phyloP scores from a whole-genome alignment of 164 flowering plant genomes.

The Macadamia tetraphylla region DNA sequence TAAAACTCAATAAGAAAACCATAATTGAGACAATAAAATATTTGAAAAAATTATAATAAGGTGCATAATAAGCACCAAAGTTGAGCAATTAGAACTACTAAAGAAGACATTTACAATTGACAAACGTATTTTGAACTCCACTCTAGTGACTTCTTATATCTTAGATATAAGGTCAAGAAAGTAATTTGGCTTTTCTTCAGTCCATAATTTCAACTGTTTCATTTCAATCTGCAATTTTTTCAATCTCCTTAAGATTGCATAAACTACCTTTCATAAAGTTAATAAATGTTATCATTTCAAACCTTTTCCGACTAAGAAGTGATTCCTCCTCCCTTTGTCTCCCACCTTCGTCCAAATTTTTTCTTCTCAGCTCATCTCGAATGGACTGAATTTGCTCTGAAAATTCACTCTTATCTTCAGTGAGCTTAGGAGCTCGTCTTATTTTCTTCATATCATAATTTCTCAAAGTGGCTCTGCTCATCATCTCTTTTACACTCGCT shows the following conservation, averaged over 20 bases:
- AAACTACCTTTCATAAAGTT: background rate
- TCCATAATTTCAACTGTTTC: no score
- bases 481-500: constrained; percentile 27
- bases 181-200: background rate
- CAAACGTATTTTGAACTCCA: no score
- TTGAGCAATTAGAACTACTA: no score
- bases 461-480: constrained; percentile 66
- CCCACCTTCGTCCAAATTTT: constrained; percentile 25
- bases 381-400: constrained; percentile 46
- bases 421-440: constrained; percentile 33
- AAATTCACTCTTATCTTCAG: constrained; percentile 42
- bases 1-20: background rate
- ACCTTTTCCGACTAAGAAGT: constrained; percentile 65
- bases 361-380: constrained; percentile 47
- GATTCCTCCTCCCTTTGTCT: constrained; percentile 27
- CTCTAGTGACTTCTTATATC: no score
- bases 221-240: no score
- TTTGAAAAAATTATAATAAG: no score
- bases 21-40: no score
- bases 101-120: no score
- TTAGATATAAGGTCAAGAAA: background rate
- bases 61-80: no score
- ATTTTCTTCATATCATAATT: constrained; percentile 60
- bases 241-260: no score
- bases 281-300: background rate